Base-by-base conservation (phyloP, 2,329 filamentous ascomycete species). In the Nothomitra cinnamomea region DNA sequence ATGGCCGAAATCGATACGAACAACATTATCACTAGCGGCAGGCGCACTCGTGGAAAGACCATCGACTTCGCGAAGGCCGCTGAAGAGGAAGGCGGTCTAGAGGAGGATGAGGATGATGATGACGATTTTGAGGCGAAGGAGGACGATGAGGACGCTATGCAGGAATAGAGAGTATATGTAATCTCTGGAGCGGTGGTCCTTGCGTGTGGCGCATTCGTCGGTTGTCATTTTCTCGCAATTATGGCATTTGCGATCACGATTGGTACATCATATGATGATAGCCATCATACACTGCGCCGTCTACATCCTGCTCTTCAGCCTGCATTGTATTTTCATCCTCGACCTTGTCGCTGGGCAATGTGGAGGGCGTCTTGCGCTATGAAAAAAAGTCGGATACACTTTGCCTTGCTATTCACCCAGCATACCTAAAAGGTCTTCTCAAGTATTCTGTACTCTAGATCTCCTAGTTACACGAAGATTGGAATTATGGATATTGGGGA, bases 11-110 rank as follows among this genome's bases (percentile, higher is more conserved):
- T 98, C 67, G 87, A 94, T 66, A 73, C 79, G 55, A 78, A 79
- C 67, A 96, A 96, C 77, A 94, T 96, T 67, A 81, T 96, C 65
- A 67, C 72, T 56, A 77, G 75, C 59, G 83, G 83, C 58, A 79
- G 82, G 62, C 90, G 92, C 69, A 96, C 90, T 58, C 90, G 90
- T 64, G 89, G 89, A 65, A 86, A 87, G 69, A 77, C 82, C 64
- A 95, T 96, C 66, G 87, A 96, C 75, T 96, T 87, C 70, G 84
- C 85, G 63, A 88, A 94, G 73, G 89, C 89, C 19, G 87, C 87
- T 24, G 76, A 85, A 69, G 81, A 94, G 68, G 78, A 85, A 61
- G 80, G 78, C 48, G 78, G 75, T 58, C 78, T 80, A n/a, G 82
- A 85, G 6, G 85, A 89, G 3, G 85, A 87, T 13, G 82, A 90